Evolutionary conservation across 2,329 filamentous ascomycete species (phyloP).

Genomic region (Phoma sp.): DNA sequence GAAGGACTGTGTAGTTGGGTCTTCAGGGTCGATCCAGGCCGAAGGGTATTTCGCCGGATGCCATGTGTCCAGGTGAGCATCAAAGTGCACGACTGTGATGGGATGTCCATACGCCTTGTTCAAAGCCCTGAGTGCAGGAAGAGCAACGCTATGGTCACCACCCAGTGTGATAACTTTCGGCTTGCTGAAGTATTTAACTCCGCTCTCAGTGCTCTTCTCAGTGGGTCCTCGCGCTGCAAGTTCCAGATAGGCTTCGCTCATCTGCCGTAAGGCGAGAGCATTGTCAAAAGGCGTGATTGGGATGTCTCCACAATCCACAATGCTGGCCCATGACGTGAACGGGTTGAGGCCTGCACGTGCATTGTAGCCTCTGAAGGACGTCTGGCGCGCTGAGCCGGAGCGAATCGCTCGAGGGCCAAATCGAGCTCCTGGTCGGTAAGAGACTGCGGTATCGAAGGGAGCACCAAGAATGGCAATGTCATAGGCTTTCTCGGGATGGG

Average conservation of each 20-base stretch:
- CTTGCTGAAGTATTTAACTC: slow-evolving; percentile 51
- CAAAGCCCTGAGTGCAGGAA: slow-evolving; percentile 59
- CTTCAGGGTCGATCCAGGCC: slow-evolving; percentile 67
- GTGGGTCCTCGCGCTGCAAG: slow-evolving; percentile 61
- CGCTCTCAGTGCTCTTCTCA: slow-evolving; percentile 45
- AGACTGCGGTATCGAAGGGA: slow-evolving; percentile 59
- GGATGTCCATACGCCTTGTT: slow-evolving; percentile 55
- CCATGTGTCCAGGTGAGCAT: slow-evolving; percentile 82
- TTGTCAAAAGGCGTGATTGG: slow-evolving; percentile 89
- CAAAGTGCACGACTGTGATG: slow-evolving; percentile 60
- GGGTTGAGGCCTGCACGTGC: slow-evolving; percentile 83
- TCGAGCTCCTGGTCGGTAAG: slow-evolving; percentile 59
- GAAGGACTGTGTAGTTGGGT: slow-evolving; percentile 68
- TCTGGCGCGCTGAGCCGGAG: slow-evolving; percentile 81
- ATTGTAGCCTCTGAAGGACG: slow-evolving; percentile 81
- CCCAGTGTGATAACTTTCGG: slow-evolving; percentile 59
- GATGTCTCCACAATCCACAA: slow-evolving; percentile 91
- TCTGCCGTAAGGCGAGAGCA: slow-evolving; percentile 78
- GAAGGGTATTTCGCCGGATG: slow-evolving; percentile 81
- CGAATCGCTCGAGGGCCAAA: slow-evolving; percentile 91
- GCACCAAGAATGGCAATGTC: slow-evolving; percentile 60
- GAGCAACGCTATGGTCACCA: slow-evolving; percentile 60
- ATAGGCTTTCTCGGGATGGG: slow-evolving; percentile 52
- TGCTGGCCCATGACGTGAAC: slow-evolving; percentile 77
- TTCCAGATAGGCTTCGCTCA: slow-evolving; percentile 80